Conservation (phyloP, 345 rosid species). For the Arabidopsis suecica region DNA sequence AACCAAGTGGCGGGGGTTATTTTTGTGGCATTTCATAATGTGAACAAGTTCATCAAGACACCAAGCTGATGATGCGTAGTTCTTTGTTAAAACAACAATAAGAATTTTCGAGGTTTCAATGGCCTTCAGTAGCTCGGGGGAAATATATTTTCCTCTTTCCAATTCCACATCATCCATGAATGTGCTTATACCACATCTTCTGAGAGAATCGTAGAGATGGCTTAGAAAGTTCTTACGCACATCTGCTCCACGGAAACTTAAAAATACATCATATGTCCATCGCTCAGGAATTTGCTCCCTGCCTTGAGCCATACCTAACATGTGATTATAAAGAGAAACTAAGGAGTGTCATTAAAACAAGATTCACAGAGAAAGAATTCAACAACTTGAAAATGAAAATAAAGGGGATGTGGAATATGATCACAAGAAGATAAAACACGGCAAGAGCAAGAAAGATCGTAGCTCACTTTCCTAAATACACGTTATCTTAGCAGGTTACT, state of each 20-base stretch:
- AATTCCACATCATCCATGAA: constrained; percentile 15
- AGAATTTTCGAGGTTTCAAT: constrained; percentile 18
- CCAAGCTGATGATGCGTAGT: constrained; percentile 20
- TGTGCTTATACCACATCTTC: background rate
- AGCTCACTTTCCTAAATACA: too few relatives aligned
- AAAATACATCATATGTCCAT: constrained; percentile 34
- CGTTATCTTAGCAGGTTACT: too few relatives aligned
- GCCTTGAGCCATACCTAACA: background rate
- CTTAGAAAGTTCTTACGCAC: constrained; percentile 6
- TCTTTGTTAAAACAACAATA: constrained; percentile 11
- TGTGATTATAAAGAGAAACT: too few relatives aligned
- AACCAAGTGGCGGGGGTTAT: too few relatives aligned
- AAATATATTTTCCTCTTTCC: background rate
- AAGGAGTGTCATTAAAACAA: too few relatives aligned
- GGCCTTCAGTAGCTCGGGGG: background rate
- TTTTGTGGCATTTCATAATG: too few relatives aligned
- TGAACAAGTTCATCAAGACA: too few relatives aligned
- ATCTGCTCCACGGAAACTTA: constrained; percentile 35
- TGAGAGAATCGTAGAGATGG: constrained; percentile 19
- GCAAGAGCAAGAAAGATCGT: too few relatives aligned
- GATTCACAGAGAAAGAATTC: too few relatives aligned
- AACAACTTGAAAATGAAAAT: too few relatives aligned
- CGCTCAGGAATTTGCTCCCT: background rate
- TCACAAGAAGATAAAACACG: too few relatives aligned
- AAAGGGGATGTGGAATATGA: too few relatives aligned